Conservation (phyloP, 495 filamentous ascomycete species). For the Penicillium steckii region DNA sequence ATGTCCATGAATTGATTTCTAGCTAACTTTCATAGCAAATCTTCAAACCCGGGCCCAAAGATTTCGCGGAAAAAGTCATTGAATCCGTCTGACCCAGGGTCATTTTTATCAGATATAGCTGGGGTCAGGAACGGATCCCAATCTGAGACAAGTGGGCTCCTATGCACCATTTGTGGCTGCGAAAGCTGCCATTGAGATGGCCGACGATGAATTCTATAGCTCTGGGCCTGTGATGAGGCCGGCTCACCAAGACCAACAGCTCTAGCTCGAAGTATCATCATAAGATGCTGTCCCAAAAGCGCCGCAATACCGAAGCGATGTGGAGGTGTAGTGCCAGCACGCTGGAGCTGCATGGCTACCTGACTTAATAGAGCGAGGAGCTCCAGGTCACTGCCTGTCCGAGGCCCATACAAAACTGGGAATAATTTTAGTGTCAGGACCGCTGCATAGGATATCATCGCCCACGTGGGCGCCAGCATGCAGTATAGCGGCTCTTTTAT, state of each 20-base stretch:
- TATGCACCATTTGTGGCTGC: neutral
- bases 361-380: neutral
- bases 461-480: conserved; percentile 34
- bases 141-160: neutral
- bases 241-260: neutral
- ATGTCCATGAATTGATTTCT: too few species aligned
- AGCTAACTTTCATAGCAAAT: neutral
- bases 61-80: neutral
- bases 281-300: neutral
- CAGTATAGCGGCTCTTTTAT: conserved; percentile 28
- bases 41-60: neutral
- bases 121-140: neutral
- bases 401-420: conserved; percentile 11
- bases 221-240: neutral
- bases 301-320: neutral
- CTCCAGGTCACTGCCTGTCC: neutral
- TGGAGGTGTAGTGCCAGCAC: neutral
- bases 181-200: neutral
- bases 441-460: conserved; percentile 29
- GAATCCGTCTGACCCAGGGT: neutral
- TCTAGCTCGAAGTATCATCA: neutral
- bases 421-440: conserved; percentile 25
- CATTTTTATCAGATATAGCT: neutral
- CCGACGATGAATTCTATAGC: neutral
- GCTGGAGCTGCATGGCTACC: neutral